Evolutionary conservation across 495 filamentous ascomycete species (phyloP), one percentile per base, ranked within the genome.

Genomic region (Penicillium cataractarum): DNA sequence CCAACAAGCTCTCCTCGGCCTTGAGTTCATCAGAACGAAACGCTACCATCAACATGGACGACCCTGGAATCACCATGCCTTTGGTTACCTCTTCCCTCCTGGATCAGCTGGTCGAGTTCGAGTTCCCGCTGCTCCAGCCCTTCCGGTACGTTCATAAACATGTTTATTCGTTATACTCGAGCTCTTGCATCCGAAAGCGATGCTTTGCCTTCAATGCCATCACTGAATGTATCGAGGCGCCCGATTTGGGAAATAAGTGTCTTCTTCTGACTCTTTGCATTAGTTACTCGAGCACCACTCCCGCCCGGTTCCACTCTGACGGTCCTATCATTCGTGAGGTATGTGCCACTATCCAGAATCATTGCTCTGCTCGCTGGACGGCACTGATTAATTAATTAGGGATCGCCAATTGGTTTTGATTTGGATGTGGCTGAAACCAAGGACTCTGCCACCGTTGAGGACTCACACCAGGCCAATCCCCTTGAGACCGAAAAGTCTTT

Each of bases 291-390:
- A 33, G 21, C 27, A 12, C 27, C 24, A 24, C 24, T 21, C 24
- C 31, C 1, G 7, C 4, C 13, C 51, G 4, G 15, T 54, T 7
- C 7, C 4, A 13, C 9, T 22, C 13, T 0, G 54, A 40, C 17
- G 49, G 46, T 8, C 58, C 33, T 2, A 44, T 60, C 10, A 54
- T 60, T 52, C 58, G 58, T 17, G 48, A 60, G 33, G 58, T 60
- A 52, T n/a, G 33, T 42, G 1, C 19, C 15, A n/a, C 12, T 4
- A 22, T 32, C 31, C 2, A 32, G 15, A 4, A 39, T 13, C 15
- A 2, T 33, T n/a, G 22, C 9, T 7, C 27, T 4, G 3, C 2
- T 12, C 2, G 15, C 10, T 24, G 3, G 19, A n/a, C 17, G 15
- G n/a, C 35, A 17, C 27, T 54, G 17, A 32, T 17, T 35, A n/a